Percentiles rank a stretch among this genome's conserved stretches.
These are phyloP conservation scores for Novymonas esmeraldas DNA, from an alignment of 208 protist species.

Conservation along the genomic window DNA sequence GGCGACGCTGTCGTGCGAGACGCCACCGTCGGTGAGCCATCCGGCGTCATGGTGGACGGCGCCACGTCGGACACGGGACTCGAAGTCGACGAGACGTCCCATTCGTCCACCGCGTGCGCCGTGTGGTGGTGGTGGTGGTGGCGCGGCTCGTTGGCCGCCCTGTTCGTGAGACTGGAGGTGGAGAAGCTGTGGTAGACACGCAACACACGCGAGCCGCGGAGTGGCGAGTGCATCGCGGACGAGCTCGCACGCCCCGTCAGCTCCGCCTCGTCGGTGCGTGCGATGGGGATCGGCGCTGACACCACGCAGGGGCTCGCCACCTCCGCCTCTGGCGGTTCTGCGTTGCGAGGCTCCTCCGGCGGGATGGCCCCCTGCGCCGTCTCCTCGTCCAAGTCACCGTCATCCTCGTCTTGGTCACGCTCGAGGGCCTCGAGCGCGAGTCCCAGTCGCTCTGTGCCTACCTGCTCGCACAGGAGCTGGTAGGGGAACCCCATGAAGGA, in stretches of 20 bases:
- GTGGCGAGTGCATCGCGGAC: conserved; percentile 7
- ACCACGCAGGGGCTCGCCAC: not conserved
- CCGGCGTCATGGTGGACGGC: conserved; percentile 1
- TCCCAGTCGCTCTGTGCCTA: conserved; percentile 44
- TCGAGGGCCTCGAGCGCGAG: conserved; percentile 44
- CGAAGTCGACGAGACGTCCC: conserved; percentile 25
- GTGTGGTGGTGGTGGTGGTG: conserved; percentile 13
- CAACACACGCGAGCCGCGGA: conserved; percentile 24
- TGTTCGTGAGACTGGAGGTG: not conserved
- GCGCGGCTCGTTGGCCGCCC: not conserved
- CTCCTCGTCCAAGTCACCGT: conserved; percentile 25
- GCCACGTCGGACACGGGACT: conserved; percentile 1
- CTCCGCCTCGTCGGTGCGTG: not conserved
- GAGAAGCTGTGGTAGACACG: conserved; percentile 33
- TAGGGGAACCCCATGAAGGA: conserved; percentile 76
- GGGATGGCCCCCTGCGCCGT: not conserved
- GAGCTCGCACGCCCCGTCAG: not conserved
- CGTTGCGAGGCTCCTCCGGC: not conserved
- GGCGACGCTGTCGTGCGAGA: not conserved
- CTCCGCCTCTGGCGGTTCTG: not conserved
- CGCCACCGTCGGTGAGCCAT: not conserved
- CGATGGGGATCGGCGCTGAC: conserved; percentile 15
- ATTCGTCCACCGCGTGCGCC: conserved; percentile 20
- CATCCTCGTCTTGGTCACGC: conserved; percentile 19
- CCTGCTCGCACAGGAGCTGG: conserved; percentile 64